These are phyloP conservation scores for Trichoderma arundinaceum DNA, from an alignment of 2,329 filamentous ascomycete species.

Conservation along the genomic window DNA sequence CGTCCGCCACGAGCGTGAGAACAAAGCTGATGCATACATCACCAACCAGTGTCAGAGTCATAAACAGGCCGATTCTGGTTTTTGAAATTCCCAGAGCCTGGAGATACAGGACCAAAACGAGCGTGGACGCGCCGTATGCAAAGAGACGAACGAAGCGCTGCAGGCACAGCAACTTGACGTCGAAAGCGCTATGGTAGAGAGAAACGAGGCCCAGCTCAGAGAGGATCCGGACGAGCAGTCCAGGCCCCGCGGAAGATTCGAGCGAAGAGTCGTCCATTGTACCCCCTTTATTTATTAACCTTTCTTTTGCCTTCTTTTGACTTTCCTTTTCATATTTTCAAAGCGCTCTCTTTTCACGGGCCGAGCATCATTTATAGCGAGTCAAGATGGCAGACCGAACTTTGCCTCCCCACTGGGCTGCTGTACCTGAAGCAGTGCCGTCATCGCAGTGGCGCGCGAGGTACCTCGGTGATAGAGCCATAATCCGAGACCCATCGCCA, in stretches of 20 bases:
- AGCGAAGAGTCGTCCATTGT: constrained; percentile 8
- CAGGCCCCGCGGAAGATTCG: not conserved
- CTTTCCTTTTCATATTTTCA: not conserved
- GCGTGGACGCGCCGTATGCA: constrained; percentile 64
- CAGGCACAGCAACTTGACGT: constrained; percentile 62
- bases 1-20: constrained; percentile 64
- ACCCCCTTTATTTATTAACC: not conserved
- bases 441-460: too few relatives aligned
- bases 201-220: constrained; percentile 40
- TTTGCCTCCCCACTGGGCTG: too few relatives aligned
- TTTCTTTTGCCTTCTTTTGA: not conserved
- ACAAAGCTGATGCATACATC: constrained; percentile 64
- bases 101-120: constrained; percentile 64
- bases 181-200: constrained; percentile 40
- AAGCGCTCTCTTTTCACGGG: too few relatives aligned
- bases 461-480: too few relatives aligned
- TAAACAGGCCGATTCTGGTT: constrained; percentile 64
- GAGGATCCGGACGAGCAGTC: constrained; percentile 24
- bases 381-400: too few relatives aligned
- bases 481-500: too few relatives aligned
- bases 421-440: too few relatives aligned
- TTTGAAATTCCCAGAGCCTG: constrained; percentile 56
- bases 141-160: constrained; percentile 67
- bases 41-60: constrained; percentile 67
- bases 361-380: too few relatives aligned